phyloP scores from a whole-genome alignment of 148 eudicot genomes.

The Camellia lanceoleosa region DNA sequence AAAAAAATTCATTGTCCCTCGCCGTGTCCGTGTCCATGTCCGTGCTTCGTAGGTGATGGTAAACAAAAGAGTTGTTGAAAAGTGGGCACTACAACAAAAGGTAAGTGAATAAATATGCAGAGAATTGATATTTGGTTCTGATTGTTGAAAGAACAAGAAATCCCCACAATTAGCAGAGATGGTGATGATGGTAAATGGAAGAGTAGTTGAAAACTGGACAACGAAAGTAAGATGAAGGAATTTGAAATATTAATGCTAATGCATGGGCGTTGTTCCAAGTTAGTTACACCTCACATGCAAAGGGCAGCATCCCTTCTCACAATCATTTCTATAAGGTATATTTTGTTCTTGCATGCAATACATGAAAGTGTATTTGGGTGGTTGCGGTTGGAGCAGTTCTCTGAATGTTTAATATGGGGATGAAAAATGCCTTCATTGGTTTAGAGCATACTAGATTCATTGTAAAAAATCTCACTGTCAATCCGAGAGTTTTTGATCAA shows the following conservation, averaged over 20 bases:
- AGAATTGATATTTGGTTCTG: neutral
- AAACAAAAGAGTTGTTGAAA: too few relatives aligned
- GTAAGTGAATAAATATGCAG: too few relatives aligned
- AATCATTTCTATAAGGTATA: neutral
- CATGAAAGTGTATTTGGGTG: neutral
- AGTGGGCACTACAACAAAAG: too few relatives aligned
- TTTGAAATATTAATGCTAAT: too few relatives aligned
- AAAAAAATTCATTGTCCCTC: too few relatives aligned
- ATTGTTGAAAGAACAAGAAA: neutral
- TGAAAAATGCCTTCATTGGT: neutral
- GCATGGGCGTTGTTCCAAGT: neutral
- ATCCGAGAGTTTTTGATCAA: neutral
- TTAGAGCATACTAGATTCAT: neutral
- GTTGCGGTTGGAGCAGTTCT: conserved; percentile 36
- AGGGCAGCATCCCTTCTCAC: neutral
- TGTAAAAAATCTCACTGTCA: neutral
- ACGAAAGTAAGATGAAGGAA: neutral
- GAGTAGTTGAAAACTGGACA: too few relatives aligned
- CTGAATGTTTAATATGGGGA: neutral
- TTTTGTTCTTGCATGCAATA: neutral
- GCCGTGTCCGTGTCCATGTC: too few relatives aligned
- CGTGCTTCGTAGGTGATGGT: too few relatives aligned
- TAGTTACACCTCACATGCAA: neutral
- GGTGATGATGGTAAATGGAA: too few relatives aligned
- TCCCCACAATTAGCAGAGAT: too few relatives aligned